A percentile compares a stretch with the other conserved stretches of the same genome.
phyloP scores from a whole-genome alignment of 106 monocot species.

The Allium fistulosum region DNA sequence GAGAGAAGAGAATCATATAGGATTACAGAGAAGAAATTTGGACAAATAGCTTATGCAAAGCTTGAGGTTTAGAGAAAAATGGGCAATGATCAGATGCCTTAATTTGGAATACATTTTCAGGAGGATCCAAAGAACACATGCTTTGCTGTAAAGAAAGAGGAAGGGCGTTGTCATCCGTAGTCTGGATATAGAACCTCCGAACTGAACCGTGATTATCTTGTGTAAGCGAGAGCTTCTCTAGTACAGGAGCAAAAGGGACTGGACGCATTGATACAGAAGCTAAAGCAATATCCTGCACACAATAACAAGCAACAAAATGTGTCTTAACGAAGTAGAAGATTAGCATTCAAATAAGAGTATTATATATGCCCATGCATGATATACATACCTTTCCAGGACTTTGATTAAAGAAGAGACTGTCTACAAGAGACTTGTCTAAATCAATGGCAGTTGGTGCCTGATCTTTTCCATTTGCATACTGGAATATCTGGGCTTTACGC shows the following conservation, averaged over 20 bases:
- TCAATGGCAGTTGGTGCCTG: slow-evolving; percentile 75
- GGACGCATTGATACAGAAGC: slow-evolving; percentile 82
- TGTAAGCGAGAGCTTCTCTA: slow-evolving; percentile 72
- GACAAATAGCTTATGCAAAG: slow-evolving; percentile 55
- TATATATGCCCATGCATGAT: too few species aligned
- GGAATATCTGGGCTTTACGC: slow-evolving; percentile 47
- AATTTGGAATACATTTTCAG: slow-evolving; percentile 53
- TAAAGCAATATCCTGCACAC: slow-evolving; percentile 55
- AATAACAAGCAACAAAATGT: too few species aligned
- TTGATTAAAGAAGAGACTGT: slow-evolving; percentile 71
- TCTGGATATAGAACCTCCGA: slow-evolving; percentile 58
- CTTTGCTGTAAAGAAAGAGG: slow-evolving; percentile 60
- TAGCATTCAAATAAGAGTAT: too few species aligned
- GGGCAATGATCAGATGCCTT: slow-evolving; percentile 87
- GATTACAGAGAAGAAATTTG: slow-evolving; percentile 27
- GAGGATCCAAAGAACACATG: slow-evolving; percentile 41
- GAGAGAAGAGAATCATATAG: too few species aligned
- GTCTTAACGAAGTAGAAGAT: too few species aligned
- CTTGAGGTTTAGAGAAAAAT: slow-evolving; percentile 89
- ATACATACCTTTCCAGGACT: slow-evolving; percentile 65
- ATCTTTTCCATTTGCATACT: slow-evolving; percentile 70
- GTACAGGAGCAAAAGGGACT: slow-evolving; percentile 64
- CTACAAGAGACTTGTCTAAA: slow-evolving; percentile 49
- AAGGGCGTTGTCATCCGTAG: slow-evolving; percentile 77
- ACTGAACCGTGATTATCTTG: slow-evolving; percentile 60